These are phyloP conservation scores for Gracilariopsis chorda DNA, from an alignment of 23 red algal species.

Conservation along the genomic window DNA sequence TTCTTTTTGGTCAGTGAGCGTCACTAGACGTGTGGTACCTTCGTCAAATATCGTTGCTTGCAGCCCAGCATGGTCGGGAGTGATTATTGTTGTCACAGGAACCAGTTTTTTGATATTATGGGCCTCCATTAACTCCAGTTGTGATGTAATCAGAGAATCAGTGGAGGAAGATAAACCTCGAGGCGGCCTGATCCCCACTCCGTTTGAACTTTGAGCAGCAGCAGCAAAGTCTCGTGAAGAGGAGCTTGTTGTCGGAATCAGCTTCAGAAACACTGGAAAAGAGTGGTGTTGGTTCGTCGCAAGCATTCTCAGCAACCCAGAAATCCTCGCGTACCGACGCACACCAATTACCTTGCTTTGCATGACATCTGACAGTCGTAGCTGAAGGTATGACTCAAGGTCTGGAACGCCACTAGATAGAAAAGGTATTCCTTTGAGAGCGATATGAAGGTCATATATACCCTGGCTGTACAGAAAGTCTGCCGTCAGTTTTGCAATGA, in stretches of 20 bases:
- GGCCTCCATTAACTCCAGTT: background rate
- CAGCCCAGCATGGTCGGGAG: background rate
- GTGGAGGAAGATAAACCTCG: background rate
- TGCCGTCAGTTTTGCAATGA: constrained; percentile 58
- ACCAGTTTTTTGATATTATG: background rate
- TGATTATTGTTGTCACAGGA: constrained; percentile 20
- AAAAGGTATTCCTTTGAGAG: constrained; percentile 82
- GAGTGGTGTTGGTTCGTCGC: constrained; percentile 46
- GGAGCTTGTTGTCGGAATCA: background rate
- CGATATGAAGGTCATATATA: constrained; percentile 82
- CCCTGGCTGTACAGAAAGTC: constrained; percentile 58
- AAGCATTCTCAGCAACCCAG: constrained; percentile 37
- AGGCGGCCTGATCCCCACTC: too few species aligned
- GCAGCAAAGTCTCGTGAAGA: background rate
- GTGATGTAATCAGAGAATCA: background rate
- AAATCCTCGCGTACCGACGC: constrained; percentile 22
- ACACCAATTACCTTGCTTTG: constrained; percentile 43
- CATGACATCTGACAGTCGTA: constrained; percentile 70
- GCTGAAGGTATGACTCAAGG: constrained; percentile 53
- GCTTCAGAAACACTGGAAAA: constrained; percentile 70
- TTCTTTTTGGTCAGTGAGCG: constrained; percentile 15
- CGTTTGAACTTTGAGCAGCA: background rate
- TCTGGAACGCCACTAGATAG: constrained; percentile 22
- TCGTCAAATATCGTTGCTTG: constrained; percentile 53
- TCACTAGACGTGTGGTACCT: background rate